A percentile compares a stretch with the other conserved stretches of the same genome.
Evolutionary conservation across 2,329 filamentous ascomycete genomes (phyloP).

Genomic region (Aspergillus calidoustus): DNA sequence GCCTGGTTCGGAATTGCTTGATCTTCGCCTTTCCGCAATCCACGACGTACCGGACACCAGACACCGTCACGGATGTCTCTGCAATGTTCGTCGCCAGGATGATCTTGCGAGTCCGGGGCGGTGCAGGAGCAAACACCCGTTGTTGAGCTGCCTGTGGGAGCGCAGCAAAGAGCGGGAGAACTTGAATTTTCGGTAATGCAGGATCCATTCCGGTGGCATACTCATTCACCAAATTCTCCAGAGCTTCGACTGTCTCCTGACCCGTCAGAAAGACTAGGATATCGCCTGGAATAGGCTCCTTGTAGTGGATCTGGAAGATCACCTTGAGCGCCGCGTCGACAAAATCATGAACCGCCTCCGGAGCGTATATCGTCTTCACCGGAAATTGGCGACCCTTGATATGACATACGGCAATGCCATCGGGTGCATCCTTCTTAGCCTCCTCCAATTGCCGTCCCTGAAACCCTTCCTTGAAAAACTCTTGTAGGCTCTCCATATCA

Average conservation of each 20-base stretch:
- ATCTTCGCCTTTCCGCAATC: conserved; percentile 94
- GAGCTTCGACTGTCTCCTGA: conserved; percentile 86
- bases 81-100: conserved; percentile 96
- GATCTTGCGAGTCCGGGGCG: conserved; percentile 78
- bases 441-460: conserved; percentile 8
- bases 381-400: conserved; percentile 88
- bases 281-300: conserved; percentile 90
- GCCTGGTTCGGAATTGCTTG: conserved; percentile 82
- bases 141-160: conserved; percentile 86
- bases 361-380: conserved; percentile 76
- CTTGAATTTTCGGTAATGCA: conserved; percentile 69
- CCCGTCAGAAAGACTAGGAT: conserved; percentile 91
- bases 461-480: conserved; percentile 67
- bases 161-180: conserved; percentile 86
- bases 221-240: conserved; percentile 80
- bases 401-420: conserved; percentile 61
- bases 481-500: conserved; percentile 76
- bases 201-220: conserved; percentile 73
- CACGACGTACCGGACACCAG: conserved; percentile 87
- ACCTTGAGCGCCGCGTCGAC: conserved; percentile 79
- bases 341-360: conserved; percentile 76
- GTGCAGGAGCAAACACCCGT: conserved; percentile 77
- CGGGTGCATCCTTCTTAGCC: conserved; percentile 17
- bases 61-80: conserved; percentile 96
- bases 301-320: conserved; percentile 84